Percentiles rank a stretch among this genome's conserved stretches.
phyloP scores from a whole-genome alignment of 2,329 filamentous ascomycete species.

The Calonectria hongkongensis region DNA sequence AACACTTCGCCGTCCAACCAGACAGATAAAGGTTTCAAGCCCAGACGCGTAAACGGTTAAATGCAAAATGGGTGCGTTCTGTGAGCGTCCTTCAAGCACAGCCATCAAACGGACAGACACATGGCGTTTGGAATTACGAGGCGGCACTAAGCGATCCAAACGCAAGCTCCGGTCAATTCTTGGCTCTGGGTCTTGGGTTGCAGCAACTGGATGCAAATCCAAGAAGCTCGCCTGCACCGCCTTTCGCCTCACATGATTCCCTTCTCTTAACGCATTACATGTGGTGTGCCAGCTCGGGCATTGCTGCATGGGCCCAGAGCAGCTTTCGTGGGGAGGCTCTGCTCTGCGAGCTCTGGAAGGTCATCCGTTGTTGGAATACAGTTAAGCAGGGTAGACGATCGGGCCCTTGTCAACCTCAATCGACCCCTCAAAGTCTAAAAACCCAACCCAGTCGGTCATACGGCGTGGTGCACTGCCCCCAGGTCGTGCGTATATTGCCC shows the following conservation, averaged over 20 bases:
- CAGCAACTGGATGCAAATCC: not conserved
- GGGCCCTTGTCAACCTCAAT: not conserved
- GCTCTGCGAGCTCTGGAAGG: not conserved
- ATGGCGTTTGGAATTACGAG: slow-evolving; percentile 8
- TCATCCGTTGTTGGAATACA: too few species aligned
- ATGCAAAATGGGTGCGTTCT: not conserved
- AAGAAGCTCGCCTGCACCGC: not conserved
- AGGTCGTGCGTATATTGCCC: not conserved
- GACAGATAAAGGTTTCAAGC: not conserved
- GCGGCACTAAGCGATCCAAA: slow-evolving; percentile 14
- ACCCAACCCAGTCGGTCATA: not conserved
- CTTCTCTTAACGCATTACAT: not conserved
- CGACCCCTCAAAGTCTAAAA: slow-evolving; percentile 14
- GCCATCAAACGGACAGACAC: slow-evolving; percentile 1
- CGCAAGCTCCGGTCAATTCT: not conserved
- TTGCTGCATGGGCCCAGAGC: not conserved
- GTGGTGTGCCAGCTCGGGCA: not conserved
- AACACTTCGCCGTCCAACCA: not conserved
- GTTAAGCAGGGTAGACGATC: too few species aligned
- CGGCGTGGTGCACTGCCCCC: not conserved
- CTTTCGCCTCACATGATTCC: slow-evolving; percentile 1
- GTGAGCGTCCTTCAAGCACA: not conserved
- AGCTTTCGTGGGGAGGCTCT: not conserved
- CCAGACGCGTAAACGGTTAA: slow-evolving; percentile 19
- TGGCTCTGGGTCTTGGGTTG: not conserved